Evolutionary conservation across 1,284 basidiomycete species (phyloP).

Genomic region (Clitocybe nebularis): DNA sequence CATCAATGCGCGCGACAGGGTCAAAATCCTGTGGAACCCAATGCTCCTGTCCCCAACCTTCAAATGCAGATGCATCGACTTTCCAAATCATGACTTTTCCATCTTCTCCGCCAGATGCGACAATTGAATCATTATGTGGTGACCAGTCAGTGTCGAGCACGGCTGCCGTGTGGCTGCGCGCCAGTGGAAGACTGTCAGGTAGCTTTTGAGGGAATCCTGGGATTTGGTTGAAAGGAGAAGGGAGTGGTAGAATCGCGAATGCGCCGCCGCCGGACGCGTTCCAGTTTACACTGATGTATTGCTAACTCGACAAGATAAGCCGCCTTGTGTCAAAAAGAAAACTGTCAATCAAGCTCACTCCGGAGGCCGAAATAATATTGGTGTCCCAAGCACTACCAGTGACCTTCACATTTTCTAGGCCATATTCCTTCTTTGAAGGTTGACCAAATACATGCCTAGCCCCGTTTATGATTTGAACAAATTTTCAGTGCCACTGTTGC

Average conservation of each 20-base stretch:
- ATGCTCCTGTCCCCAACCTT: slow-evolving; percentile 83
- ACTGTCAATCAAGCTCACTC: slow-evolving; percentile 40
- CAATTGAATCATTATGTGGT: slow-evolving; percentile 88
- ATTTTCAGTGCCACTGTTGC: slow-evolving; percentile 4
- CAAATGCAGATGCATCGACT: slow-evolving; percentile 67
- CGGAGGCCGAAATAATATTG: slow-evolving; percentile 87
- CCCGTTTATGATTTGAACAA: slow-evolving; percentile 4
- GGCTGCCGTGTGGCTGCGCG: slow-evolving; percentile 79
- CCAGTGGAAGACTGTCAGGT: slow-evolving; percentile 90
- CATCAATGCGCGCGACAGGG: slow-evolving; percentile 74
- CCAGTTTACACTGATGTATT: slow-evolving; percentile 93
- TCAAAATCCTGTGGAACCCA: slow-evolving; percentile 85
- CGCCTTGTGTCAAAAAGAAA: slow-evolving; percentile 1
- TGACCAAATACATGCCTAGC: slow-evolving; percentile 88
- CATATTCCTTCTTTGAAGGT: slow-evolving; percentile 77
- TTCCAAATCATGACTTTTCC: slow-evolving; percentile 92
- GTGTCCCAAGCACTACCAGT: slow-evolving; percentile 95
- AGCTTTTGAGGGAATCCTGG: slow-evolving; percentile 73
- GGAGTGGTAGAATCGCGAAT: slow-evolving; percentile 87
- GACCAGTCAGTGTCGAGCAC: slow-evolving; percentile 98
- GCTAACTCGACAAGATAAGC: slow-evolving; percentile 33
- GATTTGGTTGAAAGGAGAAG: slow-evolving; percentile 64
- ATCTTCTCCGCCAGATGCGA: slow-evolving; percentile 91
- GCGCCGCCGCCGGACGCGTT: slow-evolving; percentile 94
- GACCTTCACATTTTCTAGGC: slow-evolving; percentile 89